Evolutionary conservation across 345 rosid species (phyloP).

Genomic region (Euphorbia lathyris): DNA sequence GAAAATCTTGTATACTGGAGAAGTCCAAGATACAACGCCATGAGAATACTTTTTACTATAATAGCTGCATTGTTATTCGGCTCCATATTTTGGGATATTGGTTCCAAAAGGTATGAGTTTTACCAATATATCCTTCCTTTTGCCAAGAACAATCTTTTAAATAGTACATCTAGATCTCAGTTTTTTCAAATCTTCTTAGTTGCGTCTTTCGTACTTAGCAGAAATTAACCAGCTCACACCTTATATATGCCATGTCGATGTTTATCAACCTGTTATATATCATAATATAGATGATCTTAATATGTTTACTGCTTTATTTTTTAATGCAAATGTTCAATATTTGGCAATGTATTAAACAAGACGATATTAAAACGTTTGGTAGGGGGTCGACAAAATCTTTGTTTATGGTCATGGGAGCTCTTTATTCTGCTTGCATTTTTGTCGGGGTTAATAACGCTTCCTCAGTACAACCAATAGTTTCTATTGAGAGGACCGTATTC

Average conservation of each 20-base stretch:
- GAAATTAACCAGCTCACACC: background rate
- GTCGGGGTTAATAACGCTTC: conserved; percentile 88
- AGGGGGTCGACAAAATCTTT: conserved; percentile 59
- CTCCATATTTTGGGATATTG: conserved; percentile 75
- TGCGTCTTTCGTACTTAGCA: background rate
- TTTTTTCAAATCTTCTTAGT: background rate
- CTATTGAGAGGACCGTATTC: conserved; percentile 86
- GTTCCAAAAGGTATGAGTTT: conserved; percentile 48
- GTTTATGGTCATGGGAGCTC: conserved; percentile 75
- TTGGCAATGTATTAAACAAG: background rate
- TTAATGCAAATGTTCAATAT: background rate
- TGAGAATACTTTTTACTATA: conserved; percentile 57
- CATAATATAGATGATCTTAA: too few relatives aligned
- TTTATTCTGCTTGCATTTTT: conserved; percentile 72
- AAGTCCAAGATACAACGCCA: conserved; percentile 78
- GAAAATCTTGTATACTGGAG: conserved; percentile 94
- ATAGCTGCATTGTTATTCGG: conserved; percentile 65
- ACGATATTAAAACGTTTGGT: background rate
- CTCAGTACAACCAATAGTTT: conserved; percentile 81
- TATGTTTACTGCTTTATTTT: too few relatives aligned
- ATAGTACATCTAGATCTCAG: background rate
- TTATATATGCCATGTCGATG: background rate
- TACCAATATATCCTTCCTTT: background rate
- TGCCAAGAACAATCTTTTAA: background rate
- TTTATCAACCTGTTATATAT: background rate